A percentile compares a stretch with the other conserved stretches of the same genome.
Conservation (phyloP, 441 rosid genomes). For the Gossypium davidsonii region DNA sequence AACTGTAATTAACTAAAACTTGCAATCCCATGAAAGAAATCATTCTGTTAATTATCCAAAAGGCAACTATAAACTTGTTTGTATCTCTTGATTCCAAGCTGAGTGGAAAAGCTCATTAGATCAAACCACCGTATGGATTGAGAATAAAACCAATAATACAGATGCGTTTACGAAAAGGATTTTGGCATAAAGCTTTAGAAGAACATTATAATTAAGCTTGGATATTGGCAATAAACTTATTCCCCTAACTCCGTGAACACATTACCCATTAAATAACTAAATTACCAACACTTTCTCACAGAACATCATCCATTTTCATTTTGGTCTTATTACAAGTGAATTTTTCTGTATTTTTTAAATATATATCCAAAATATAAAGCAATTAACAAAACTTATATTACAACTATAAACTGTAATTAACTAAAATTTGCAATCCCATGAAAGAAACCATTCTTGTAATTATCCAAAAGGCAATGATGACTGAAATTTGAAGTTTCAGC, state of each 20-base stretch:
- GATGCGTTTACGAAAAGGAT: neutral
- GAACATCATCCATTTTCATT: neutral
- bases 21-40: neutral
- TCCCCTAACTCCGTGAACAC: neutral
- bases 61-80: constrained; percentile 38
- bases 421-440: neutral
- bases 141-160: neutral
- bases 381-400: neutral
- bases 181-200: neutral
- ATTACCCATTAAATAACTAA: neutral
- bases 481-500: neutral
- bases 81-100: constrained; percentile 91
- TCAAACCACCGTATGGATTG: neutral
- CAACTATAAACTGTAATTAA: neutral
- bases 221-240: neutral
- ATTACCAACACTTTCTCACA: neutral
- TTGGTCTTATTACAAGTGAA: neutral
- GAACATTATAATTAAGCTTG: neutral
- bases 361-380: neutral
- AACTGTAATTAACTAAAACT: neutral
- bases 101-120: constrained; percentile 32
- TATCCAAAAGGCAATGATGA: neutral
- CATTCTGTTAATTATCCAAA: neutral
- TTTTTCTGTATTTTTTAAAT: neutral
- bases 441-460: neutral